Evolutionary conservation across 306 rosid genomes (phyloP).

Genomic region (Trifolium pratense): DNA sequence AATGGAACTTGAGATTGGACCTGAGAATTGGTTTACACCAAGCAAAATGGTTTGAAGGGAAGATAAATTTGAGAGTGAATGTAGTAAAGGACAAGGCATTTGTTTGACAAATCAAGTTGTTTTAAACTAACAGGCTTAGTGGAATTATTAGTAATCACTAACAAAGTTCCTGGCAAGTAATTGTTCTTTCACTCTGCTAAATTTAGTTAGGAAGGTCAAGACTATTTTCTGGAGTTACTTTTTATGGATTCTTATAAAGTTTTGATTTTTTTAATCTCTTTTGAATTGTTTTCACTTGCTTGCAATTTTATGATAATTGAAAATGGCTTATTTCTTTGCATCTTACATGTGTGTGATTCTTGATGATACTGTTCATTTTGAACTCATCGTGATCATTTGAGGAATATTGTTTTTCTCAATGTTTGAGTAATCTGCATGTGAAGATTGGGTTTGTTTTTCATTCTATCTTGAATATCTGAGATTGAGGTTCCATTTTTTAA

Average conservation of each 20-base stretch:
- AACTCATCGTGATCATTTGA: slow-evolving; percentile 6
- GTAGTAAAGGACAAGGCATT: slow-evolving; percentile 69
- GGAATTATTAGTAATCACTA: slow-evolving; percentile 61
- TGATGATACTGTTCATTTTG: background rate
- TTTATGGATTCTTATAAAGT: slow-evolving; percentile 10
- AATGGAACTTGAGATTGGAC: slow-evolving; percentile 74
- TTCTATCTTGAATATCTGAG: slow-evolving; percentile 19
- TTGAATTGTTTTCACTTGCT: background rate
- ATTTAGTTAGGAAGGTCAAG: slow-evolving; percentile 73
- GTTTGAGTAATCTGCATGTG: slow-evolving; percentile 14
- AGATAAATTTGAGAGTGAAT: slow-evolving; percentile 68
- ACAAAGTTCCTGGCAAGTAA: slow-evolving; percentile 66
- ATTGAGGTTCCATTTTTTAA: background rate
- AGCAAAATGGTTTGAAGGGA: slow-evolving; percentile 69
- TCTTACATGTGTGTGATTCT: slow-evolving; percentile 24
- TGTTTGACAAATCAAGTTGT: slow-evolving; percentile 80
- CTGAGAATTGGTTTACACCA: slow-evolving; percentile 71
- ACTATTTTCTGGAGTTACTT: background rate
- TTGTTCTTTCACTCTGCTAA: slow-evolving; percentile 76
- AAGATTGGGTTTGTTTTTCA: slow-evolving; percentile 30
- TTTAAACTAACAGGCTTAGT: slow-evolving; percentile 53
- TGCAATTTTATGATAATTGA: slow-evolving; percentile 27
- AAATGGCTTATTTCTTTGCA: background rate
- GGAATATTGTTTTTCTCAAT: slow-evolving; percentile 5
- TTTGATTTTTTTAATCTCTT: slow-evolving; percentile 14